A percentile compares a stretch with the other conserved stretches of the same genome.
Evolutionary conservation across 257 asterid species (phyloP).

Genomic region (Striga asiatica): DNA sequence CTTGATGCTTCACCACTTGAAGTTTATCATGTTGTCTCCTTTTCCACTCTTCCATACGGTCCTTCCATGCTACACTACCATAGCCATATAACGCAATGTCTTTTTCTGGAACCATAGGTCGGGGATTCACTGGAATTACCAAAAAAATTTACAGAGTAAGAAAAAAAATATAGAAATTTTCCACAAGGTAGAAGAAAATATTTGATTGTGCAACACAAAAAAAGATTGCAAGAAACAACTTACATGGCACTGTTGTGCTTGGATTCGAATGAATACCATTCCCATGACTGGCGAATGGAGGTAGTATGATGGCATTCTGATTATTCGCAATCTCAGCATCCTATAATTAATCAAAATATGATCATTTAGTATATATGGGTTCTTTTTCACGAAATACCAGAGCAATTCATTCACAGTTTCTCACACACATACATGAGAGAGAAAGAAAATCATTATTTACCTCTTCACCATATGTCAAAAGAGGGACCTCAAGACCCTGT

Average conservation of each 20-base stretch:
- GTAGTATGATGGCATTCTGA: slow-evolving; percentile 56
- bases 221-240: slow-evolving; percentile 17
- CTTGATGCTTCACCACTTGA: slow-evolving; percentile 56
- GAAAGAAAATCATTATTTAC: slow-evolving; percentile 25
- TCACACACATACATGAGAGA: too few relatives aligned
- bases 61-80: slow-evolving; percentile 96
- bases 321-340: slow-evolving; percentile 34
- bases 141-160: background rate
- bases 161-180: background rate
- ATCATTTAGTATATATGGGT: too few relatives aligned
- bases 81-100: slow-evolving; percentile 71
- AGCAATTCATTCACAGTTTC: too few relatives aligned
- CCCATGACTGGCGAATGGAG: slow-evolving; percentile 31
- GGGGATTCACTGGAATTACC: slow-evolving; percentile 37
- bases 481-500: slow-evolving; percentile 40
- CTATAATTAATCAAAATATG: slow-evolving; percentile 34
- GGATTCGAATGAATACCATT: too few relatives aligned
- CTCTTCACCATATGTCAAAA: slow-evolving; percentile 79
- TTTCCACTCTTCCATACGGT: slow-evolving; percentile 88
- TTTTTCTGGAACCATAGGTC: slow-evolving; percentile 79
- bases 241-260: slow-evolving; percentile 38
- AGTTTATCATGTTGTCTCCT: slow-evolving; percentile 52
- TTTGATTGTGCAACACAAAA: background rate
- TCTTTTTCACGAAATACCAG: too few relatives aligned
- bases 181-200: background rate